Evolutionary conservation across 169 alveolate species (phyloP), one percentile per base, ranked within the genome.

Genomic region (Sarcocystis neurona): DNA sequence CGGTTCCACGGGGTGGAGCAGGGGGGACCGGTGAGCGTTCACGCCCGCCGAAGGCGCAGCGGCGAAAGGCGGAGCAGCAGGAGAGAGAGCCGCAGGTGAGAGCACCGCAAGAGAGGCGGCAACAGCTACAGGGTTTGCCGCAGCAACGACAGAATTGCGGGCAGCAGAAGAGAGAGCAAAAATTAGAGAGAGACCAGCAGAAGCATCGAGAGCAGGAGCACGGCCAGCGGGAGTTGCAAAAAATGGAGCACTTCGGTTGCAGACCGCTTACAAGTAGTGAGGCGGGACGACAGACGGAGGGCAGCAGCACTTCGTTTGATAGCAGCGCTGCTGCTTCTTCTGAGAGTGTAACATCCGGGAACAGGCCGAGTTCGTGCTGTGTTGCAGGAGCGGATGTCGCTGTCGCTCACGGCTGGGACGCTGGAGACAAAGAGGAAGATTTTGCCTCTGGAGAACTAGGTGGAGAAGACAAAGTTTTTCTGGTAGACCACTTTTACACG

Each of bases 241-340:
- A 34, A 2, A 34, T 41, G 30, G 46, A 18, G 27, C 4, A 39
- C 3, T 27, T 41, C 1, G 34, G 70, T 39, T 43, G 6, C 6
- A 0, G 79, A 15, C 10, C 5, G 48, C 48, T 66, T 8, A 10
- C 32, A 32, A 58, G 27, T 74, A 44, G 27, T 82, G 77, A 41
- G 46, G 41, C 43, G 58, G 46, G 8, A 58, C 37, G 79, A 66
- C 0, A 23, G 56, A 0, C 53, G 60, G 20, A 39, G 79, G 0
- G 56, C 60, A 43, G 88, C 79, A 23, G 88, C 88, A 27, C 79
- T 77, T n/a, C 47, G n/a, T 18, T 12, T 82, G 27, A 34, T 56
- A 10, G 88, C 79, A 15, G 56, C 37, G 77, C 79, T 82, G 88
- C 60, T 82, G 88, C 88, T 82, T 77, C 88, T 60, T 58, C 87